Evolutionary conservation across 2,329 filamentous ascomycete species (phyloP).

Genomic region (Verticillium dahliae): DNA sequence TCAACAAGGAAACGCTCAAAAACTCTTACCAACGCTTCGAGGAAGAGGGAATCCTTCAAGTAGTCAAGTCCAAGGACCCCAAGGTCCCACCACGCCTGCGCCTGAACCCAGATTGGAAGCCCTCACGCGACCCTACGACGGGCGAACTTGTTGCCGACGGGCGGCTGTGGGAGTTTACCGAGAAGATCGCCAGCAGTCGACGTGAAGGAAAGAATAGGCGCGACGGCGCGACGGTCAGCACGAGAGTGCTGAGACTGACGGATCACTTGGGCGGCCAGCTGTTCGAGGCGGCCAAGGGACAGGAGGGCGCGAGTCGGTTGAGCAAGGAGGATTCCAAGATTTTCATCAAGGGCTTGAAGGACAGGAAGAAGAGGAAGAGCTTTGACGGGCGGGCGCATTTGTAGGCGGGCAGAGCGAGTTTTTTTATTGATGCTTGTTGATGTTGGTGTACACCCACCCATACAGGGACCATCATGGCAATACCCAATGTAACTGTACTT

Average conservation of each 20-base stretch:
- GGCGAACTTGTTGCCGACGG: constrained; percentile 63
- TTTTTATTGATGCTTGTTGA: not conserved
- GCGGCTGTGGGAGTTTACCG: constrained; percentile 84
- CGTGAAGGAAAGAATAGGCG: constrained; percentile 92
- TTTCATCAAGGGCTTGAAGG: constrained; percentile 35
- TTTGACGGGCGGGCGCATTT: constrained; percentile 45
- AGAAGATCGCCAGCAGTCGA: constrained; percentile 74
- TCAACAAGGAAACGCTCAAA: constrained; percentile 96
- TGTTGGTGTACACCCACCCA: not conserved
- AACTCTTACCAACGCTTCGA: constrained; percentile 86
- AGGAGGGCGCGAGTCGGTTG: constrained; percentile 33
- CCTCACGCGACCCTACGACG: constrained; percentile 54
- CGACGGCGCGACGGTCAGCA: constrained; percentile 86
- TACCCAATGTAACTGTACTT: too few species aligned
- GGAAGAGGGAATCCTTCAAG: constrained; percentile 80
- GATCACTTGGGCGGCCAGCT: constrained; percentile 66
- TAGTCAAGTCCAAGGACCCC: constrained; percentile 61
- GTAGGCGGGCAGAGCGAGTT: constrained; percentile 17
- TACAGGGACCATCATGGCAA: too few species aligned
- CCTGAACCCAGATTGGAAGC: constrained; percentile 69
- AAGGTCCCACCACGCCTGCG: constrained; percentile 57
- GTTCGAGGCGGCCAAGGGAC: constrained; percentile 51
- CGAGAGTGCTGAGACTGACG: constrained; percentile 69
- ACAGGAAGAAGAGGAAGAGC: constrained; percentile 39
- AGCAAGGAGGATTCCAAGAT: constrained; percentile 43